Evolutionary conservation across 805 yeast genomes (phyloP).

Genomic region (Groenewaldozyma tartarivorans): DNA sequence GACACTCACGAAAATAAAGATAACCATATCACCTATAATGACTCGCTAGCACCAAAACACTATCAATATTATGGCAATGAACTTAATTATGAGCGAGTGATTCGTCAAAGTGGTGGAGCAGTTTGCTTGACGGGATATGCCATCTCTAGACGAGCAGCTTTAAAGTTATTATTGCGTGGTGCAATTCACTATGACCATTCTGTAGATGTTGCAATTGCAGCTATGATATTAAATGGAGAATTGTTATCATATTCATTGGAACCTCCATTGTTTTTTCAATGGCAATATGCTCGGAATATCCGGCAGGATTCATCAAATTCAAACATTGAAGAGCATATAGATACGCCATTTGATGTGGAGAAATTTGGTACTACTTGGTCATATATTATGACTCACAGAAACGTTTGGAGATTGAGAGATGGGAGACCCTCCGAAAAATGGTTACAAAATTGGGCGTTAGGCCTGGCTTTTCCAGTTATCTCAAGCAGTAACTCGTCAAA

Average conservation of each 20-base stretch:
- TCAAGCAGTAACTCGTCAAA: background rate
- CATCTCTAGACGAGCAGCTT: conserved; percentile 6
- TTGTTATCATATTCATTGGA: conserved; percentile 6
- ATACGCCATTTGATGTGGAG: background rate
- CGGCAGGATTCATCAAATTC: conserved; percentile 6
- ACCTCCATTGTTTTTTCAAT: conserved; percentile 10
- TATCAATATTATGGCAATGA: conserved; percentile 5
- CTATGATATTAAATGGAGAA: conserved; percentile 1
- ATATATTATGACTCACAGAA: conserved; percentile 3
- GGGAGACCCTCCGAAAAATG: background rate
- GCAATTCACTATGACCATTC: conserved; percentile 7
- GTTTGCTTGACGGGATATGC: conserved; percentile 12
- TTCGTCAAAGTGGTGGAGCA: conserved; percentile 6
- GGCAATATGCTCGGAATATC: conserved; percentile 9
- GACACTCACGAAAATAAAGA: conserved; percentile 3
- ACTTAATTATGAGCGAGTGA: conserved; percentile 3
- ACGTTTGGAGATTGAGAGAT: conserved; percentile 10
- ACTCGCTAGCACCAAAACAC: conserved; percentile 3
- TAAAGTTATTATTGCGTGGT: conserved; percentile 10
- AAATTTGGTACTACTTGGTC: conserved; percentile 6
- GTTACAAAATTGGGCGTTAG: background rate
- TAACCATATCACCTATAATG: conserved; percentile 1
- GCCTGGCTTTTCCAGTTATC: background rate
- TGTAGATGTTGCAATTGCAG: conserved; percentile 8
- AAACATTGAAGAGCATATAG: background rate